Evolutionary conservation across 148 eudicot species (phyloP).

Genomic region (Linanthus parryae): DNA sequence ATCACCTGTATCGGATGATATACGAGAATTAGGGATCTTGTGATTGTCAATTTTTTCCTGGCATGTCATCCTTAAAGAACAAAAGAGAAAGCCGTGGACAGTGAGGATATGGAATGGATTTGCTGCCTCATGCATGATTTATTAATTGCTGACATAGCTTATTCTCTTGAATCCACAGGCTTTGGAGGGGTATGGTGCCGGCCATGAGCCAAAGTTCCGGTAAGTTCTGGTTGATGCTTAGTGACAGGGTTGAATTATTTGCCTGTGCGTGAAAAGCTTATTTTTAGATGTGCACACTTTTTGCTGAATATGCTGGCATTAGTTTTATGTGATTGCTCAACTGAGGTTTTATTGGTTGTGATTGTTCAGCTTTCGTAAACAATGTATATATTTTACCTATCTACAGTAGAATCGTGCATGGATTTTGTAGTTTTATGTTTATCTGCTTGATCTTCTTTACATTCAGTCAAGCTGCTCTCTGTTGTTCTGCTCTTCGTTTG

Average conservation of each 20-base stretch:
- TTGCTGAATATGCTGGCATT: not conserved
- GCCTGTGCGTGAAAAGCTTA: not conserved
- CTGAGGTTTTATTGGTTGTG: not conserved
- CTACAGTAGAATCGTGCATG: not conserved
- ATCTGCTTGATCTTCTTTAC: not conserved
- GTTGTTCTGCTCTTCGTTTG: constrained; percentile 21
- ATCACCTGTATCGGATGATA: constrained; percentile 96
- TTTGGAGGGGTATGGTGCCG: constrained; percentile 93
- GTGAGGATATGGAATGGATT: constrained; percentile 97
- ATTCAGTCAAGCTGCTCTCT: constrained; percentile 6
- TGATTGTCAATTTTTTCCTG: constrained; percentile 68
- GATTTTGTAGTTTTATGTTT: constrained; percentile 6
- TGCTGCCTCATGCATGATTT: constrained; percentile 70
- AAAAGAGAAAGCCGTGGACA: constrained; percentile 80
- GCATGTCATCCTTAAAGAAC: constrained; percentile 78
- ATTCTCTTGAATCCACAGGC: constrained; percentile 99
- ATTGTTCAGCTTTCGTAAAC: not conserved
- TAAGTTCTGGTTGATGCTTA: constrained; percentile 45
- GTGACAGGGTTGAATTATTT: constrained; percentile 14
- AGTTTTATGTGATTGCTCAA: not conserved
- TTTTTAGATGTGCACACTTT: not conserved
- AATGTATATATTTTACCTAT: not conserved
- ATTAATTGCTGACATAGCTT: constrained; percentile 88
- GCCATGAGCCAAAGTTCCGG: constrained; percentile 87
- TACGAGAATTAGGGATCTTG: constrained; percentile 84